Evolutionary conservation across 2,329 filamentous ascomycete genomes (phyloP), one percentile per base, ranked within the genome.

Genomic region (Cladophialophora yegresii): DNA sequence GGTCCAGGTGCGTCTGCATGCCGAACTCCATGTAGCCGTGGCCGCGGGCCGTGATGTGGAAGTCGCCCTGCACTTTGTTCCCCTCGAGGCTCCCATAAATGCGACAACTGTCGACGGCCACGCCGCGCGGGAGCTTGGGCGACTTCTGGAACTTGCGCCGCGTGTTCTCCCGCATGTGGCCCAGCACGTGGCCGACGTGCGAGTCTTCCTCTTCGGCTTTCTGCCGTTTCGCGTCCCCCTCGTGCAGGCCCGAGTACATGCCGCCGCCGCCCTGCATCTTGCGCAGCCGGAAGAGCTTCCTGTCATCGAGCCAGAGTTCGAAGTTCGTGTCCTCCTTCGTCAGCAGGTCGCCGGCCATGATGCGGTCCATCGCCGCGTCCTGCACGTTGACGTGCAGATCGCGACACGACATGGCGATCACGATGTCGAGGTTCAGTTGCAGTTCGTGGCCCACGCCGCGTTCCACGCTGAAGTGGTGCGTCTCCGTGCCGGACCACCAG

Each of bases 11-110:
- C 66, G 83, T 81, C 43, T 65, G 67, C 51, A 58, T 51, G 45
- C 88, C 90, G 70, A 87, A 83, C 74, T 93, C 92, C 77, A 86
- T 85, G 77, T 99, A 99, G n/a, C 95, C 95, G 77, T 98, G 93
- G 0, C 95, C 95, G 67, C 92, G 82, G 2, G 95, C 95, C 1
- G 95, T 99, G 73, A 99, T 95, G 76, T 99, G 95, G 75, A 99
- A 98, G 77, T 99, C 93, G 3, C 93, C 95, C 78, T 97, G 93
- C 51, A 99, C 95, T 80, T 96, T 96, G 78, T 99, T 99, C 70
- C 96, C 85, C 71, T 96, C 90, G 76, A 99, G 77, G 72, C 87
- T 96, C 36, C 95, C 95, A 76, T 87, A 99, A 68, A 99, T 87
- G 54, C 95, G 87, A 77, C 95, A 99, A 67, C 90, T 89, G 76